phyloP scores from a whole-genome alignment of 441 rosid species.

The Syzygium syzygioides region DNA sequence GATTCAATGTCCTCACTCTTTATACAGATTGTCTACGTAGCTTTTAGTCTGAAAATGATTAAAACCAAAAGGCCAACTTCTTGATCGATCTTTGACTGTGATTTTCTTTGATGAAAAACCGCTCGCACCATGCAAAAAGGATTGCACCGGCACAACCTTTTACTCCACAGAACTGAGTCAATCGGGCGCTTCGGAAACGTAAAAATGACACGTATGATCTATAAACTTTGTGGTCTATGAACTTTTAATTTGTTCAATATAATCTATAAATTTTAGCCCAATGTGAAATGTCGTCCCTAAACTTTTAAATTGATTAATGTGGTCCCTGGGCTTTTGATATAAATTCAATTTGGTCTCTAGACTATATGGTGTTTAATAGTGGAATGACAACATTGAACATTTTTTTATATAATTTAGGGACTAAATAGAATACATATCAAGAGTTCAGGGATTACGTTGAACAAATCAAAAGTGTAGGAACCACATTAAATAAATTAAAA shows the following conservation, averaged over 20 bases:
- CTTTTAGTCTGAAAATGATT: background rate
- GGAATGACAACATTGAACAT: no score
- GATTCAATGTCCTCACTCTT: background rate
- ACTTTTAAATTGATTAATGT: no score
- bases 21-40: background rate
- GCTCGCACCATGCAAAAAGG: background rate
- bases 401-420: no score
- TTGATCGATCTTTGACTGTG: background rate
- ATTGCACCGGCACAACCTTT: background rate
- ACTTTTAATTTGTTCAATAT: background rate
- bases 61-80: background rate
- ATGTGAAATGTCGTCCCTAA: fast-evolving
- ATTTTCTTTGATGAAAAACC: background rate
- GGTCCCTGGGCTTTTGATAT: background rate
- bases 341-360: fast-evolving
- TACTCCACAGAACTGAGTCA: background rate
- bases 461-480: no score
- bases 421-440: no score
- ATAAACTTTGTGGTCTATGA: background rate
- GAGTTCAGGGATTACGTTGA: no score
- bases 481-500: no score
- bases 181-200: background rate
- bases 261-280: background rate
- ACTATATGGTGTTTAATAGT: no score
- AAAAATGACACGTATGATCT: background rate